Base-by-base conservation (phyloP, 495 filamentous ascomycete genomes). In the Tricharina praecox region DNA sequence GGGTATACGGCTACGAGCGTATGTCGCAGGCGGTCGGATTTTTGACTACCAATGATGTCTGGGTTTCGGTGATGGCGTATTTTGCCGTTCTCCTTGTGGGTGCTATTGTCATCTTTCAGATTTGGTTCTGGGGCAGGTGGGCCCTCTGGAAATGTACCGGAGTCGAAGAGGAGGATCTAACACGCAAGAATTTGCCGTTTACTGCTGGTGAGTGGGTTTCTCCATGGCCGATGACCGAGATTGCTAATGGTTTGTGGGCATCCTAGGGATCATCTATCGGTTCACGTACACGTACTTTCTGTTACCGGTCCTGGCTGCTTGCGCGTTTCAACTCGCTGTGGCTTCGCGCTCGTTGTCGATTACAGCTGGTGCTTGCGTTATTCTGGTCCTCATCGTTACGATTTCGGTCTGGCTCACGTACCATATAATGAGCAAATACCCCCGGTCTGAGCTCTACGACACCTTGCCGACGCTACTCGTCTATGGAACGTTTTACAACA, bases 401-500 rank as follows among this genome's bases (percentile, higher is more conserved):
- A 84, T 85, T 60, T 74, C 79, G 1, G 65, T 69, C n/a, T 93
- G 81, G 78, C 72, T 88, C 0, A 71, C 87, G 30, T 77, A 77
- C 55, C 67, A 88, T 28, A 86, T 95, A 55, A 74, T 76, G 23
- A 76, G 69, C 19, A 86, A 85, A 2, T 76, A 82, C 50, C 90
- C 90, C 0, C 78, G 81, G 35, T 77, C 84, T 11, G 78, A 79
- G 52, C 72, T 97, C 18, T 97, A 93, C 59, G 90, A 97, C 61
- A 85, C 95, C 62, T 72, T 96, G 38, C 74, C 82, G 7, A 94
- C 84, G 0, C 79, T 95, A 8, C 71, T 97, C 10, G 69, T 85
- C 1, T 96, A 93, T 57, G 90, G 90, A 3, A 84, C 90, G 2
- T 70, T 97, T n/a, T 97, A 96, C 67, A 97, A 97, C 63, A 97